A percentile compares a stretch with the other conserved stretches of the same genome.
These are phyloP conservation scores for Neofusicoccum umdonicola DNA, from an alignment of 2,329 filamentous ascomycete species.

Conservation along the genomic window DNA sequence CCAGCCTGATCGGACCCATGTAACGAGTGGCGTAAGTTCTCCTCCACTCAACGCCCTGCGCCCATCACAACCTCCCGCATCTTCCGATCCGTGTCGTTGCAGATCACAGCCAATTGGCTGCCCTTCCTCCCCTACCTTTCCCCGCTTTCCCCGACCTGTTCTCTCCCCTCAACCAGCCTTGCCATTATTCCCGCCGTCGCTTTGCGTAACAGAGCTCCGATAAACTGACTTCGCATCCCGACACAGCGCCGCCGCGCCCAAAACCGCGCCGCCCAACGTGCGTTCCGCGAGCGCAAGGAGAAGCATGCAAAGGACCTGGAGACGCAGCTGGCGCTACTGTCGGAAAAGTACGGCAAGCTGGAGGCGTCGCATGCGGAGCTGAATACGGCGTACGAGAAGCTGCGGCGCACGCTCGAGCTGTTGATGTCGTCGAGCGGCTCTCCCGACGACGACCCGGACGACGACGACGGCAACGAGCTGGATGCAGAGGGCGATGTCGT, in stretches of 20 bases:
- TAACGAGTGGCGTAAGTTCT: constrained; percentile 37
- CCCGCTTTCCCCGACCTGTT: neutral
- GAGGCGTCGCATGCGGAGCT: constrained; percentile 52
- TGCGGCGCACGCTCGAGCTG: constrained; percentile 23
- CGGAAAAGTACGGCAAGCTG: constrained; percentile 56
- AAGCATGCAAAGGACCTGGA: constrained; percentile 65
- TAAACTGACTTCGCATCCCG: too few relatives aligned
- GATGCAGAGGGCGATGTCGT: neutral
- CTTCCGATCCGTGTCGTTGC: too few relatives aligned
- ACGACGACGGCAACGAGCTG: constrained; percentile 27
- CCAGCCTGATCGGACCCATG: constrained; percentile 32
- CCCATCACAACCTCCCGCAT: too few relatives aligned
- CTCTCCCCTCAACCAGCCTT: neutral
- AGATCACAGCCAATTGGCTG: neutral
- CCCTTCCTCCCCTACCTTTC: neutral
- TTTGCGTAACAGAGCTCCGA: too few relatives aligned
- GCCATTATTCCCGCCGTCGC: too few relatives aligned
- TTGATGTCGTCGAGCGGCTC: neutral
- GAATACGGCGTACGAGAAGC: constrained; percentile 39
- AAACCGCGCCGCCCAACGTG: constrained; percentile 60
- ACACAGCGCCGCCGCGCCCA: constrained; percentile 57
- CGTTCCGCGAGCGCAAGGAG: constrained; percentile 62
- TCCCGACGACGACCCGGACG: constrained; percentile 23
- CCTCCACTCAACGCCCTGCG: too few relatives aligned
- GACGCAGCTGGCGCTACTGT: constrained; percentile 52